phyloP scores from a whole-genome alignment of 1,284 basidiomycete genomes.

The Termitomyces sp. region DNA sequence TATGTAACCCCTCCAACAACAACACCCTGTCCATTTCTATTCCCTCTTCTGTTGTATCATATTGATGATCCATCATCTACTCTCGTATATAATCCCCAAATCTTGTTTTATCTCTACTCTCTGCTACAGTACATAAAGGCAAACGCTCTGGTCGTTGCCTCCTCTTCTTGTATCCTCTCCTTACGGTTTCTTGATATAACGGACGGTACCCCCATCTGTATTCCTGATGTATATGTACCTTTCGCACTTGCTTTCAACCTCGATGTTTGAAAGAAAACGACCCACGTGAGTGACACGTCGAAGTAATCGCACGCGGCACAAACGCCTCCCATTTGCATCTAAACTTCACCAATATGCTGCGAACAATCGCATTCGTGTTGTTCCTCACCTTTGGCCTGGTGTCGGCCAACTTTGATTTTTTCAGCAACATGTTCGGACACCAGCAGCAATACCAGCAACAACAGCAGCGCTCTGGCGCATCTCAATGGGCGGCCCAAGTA shows the following conservation, averaged over 20 bases:
- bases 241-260: neutral
- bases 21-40: neutral
- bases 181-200: slow-evolving; percentile 5
- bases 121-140: neutral
- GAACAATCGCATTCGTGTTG: slow-evolving; percentile 20
- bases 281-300: slow-evolving; percentile 19
- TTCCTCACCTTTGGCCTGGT: slow-evolving; percentile 27
- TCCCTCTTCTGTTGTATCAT: slow-evolving; percentile 4
- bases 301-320: neutral
- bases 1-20: neutral
- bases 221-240: slow-evolving; percentile 4
- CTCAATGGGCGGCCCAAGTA: slow-evolving; percentile 59
- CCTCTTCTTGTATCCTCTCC: neutral
- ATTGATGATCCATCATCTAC: neutral
- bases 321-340: neutral
- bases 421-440: slow-evolving; percentile 57
- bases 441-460: slow-evolving; percentile 50
- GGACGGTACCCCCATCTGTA: slow-evolving; percentile 10
- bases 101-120: slow-evolving; percentile 2
- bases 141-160: slow-evolving; percentile 1
- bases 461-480: slow-evolving; percentile 39
- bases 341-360: slow-evolving; percentile 13
- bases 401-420: slow-evolving; percentile 58
- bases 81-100: slow-evolving; percentile 2
- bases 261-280: neutral